Evolutionary conservation across 306 rosid species (phyloP), one percentile per base, ranked within the genome.

Genomic region (Chamaecrista fasciculata): DNA sequence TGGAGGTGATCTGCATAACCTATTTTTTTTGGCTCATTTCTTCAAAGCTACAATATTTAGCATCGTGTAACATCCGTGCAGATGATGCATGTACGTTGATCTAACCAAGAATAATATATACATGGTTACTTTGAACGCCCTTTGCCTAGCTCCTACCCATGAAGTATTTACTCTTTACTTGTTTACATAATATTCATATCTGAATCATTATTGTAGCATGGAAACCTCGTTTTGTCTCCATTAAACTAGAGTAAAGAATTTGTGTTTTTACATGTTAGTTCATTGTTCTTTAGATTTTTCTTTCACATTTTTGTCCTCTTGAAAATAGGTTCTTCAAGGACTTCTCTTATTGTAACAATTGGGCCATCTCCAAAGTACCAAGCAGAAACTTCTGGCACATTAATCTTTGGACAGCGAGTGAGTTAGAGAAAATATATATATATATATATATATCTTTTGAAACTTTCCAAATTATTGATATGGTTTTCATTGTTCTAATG

Each of bases 331-430:
- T 80, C 93, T 67, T 87, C 93, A 16, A 87, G 93, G 78, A 84
- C 93, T 82, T 87, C 93, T 28, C 90, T 87, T 70, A 76, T 87
- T 46, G 60, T 83, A 79, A 82, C 86, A 10, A 87, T 87, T 58
- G 90, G 93, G 51, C 87, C 87, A 34, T 87, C 93, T 61, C 78
- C 86, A 52, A 57, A 80, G 48, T 76, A 78, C 63, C 75, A 76
- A 53, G 82, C 79, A 4, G 89, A 87, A 77, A 84, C 93, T 58
- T 81, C 83, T 70, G 78, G 93, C 80, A 84, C 90, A 7, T 77
- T 87, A 73, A 78, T 82, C 83, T 87, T 87, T 71, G 93, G 89
- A 46, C 93, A 87, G 70, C 77, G 90, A 74, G 92, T 87, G 76
- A 82, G 92, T 79, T 71, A 52, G 36, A 15, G 68, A 24, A 37